Evolutionary conservation across 2,329 filamentous ascomycete species (phyloP), one percentile per base, ranked within the genome.

Genomic region (Akanthomyces dipterigenus): DNA sequence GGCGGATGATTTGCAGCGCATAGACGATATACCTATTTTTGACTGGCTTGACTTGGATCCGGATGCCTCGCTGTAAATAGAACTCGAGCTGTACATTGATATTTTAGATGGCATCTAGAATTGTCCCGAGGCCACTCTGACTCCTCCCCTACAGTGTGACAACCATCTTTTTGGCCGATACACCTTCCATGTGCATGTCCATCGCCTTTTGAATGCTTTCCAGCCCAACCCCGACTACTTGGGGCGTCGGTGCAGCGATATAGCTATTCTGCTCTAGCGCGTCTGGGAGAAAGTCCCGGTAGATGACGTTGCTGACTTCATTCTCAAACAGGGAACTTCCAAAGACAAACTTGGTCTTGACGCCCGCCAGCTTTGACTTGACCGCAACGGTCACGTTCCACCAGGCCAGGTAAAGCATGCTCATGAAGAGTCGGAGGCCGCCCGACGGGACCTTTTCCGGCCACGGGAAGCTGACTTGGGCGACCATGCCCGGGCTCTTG

Each of bases 151-250:
- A 59, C 28, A 28, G 38, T 34, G 51, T 56, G 45, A 77, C 68
- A 4, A 77, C 73, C 42, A 77, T 56, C 63, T 78, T 77, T 56
- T 70, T 68, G 1, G 70, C 74, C 58, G 74, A 77, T 3, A 78
- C 70, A 4, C 70, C 70, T 11, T 68, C 67, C 34, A 66, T 68
- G 5, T 66, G 69, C 49, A 65, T 64, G 43, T 73, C 69, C 12
- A 73, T 49, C 3, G 69, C 72, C 12, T 62, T 57, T 61, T 74
- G 72, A 7, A 74, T 59, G 4, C 62, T 54, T 22, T 71, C 70
- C 9, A 75, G 54, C 2, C 72, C 71, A 8, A 65, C 61, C 3
- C 71, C 72, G 1, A 67, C 68, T 5, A 75, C 66, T 2, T 58
- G 53, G 3, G 70, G 64, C 51, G 67, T 65, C 4, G 72, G 73